Conservation (phyloP, 306 rosid species). For the Morella rubra region DNA sequence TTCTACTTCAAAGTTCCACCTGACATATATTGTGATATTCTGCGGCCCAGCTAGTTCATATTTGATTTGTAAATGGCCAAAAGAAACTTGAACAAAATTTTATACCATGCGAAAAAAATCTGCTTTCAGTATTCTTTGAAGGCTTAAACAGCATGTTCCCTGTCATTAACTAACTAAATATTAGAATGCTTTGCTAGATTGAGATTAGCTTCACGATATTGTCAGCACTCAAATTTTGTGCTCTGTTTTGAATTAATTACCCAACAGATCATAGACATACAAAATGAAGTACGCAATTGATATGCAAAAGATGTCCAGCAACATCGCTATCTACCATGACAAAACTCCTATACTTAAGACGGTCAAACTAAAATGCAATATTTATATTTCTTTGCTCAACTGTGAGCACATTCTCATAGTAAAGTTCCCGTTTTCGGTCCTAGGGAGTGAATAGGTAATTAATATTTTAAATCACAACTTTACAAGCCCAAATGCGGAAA, state of each 20-base stretch:
- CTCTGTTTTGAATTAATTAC: background rate
- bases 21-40: background rate
- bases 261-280: background rate
- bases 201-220: background rate
- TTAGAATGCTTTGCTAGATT: background rate
- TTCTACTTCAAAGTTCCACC: no score
- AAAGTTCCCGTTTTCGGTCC: slow-evolving; percentile 86
- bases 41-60: background rate
- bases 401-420: slow-evolving; percentile 86
- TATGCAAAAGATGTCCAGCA: slow-evolving; percentile 20
- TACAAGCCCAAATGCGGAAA: no score
- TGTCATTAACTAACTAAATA: background rate
- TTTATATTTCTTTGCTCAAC: slow-evolving; percentile 82
- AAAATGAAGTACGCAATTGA: background rate
- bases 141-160: background rate
- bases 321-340: slow-evolving; percentile 70
- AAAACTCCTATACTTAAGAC: slow-evolving; percentile 82
- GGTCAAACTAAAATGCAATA: slow-evolving; percentile 88
- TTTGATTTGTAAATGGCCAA: background rate
- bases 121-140: background rate
- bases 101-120: background rate
- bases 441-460: no score
- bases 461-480: no score
- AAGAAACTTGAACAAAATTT: background rate
- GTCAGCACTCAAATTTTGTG: background rate